Conservation (phyloP, 805 yeast species). For the Candida yuanshanica region DNA sequence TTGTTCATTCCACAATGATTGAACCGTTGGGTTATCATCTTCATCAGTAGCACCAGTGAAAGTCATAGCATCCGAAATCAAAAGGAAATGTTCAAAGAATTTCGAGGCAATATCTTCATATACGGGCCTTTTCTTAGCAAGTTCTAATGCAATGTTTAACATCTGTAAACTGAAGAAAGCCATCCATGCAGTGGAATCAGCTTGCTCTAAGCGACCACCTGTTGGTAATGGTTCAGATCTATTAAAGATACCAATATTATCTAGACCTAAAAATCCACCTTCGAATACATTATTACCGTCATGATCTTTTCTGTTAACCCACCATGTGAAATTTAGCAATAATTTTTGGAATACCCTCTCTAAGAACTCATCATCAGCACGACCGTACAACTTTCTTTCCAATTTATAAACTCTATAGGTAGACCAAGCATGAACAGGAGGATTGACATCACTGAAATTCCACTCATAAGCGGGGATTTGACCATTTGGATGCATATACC, state of each 20-base stretch:
- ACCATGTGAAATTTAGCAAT: conserved; percentile 89
- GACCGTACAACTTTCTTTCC: conserved; percentile 80
- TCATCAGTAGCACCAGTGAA: conserved; percentile 33
- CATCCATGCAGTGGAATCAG: conserved; percentile 98
- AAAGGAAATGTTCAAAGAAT: conserved; percentile 86
- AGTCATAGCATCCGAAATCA: conserved; percentile 93
- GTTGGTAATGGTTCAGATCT: conserved; percentile 91
- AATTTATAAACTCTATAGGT: conserved; percentile 81
- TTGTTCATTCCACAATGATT: conserved; percentile 82
- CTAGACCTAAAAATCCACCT: conserved; percentile 91
- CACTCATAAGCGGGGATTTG: conserved; percentile 96
- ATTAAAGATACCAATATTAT: conserved; percentile 88
- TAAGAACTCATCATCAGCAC: conserved; percentile 72
- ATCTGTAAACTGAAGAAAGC: conserved; percentile 86
- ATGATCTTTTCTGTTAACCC: conserved; percentile 89
- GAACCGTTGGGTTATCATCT: conserved; percentile 40
- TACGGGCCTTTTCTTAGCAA: conserved; percentile 77
- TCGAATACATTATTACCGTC: conserved; percentile 87
- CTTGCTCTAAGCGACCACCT: conserved; percentile 86
- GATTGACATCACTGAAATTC: conserved; percentile 94
- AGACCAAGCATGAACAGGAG: conserved; percentile 97
- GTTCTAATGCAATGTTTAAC: conserved; percentile 88
- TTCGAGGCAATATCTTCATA: conserved; percentile 93
- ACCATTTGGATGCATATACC: conserved; percentile 99
- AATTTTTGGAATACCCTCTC: conserved; percentile 92